These are phyloP conservation scores for Apiotrichum sp. DNA, from an alignment of 1,284 basidiomycete genomes.

Conservation along the genomic window DNA sequence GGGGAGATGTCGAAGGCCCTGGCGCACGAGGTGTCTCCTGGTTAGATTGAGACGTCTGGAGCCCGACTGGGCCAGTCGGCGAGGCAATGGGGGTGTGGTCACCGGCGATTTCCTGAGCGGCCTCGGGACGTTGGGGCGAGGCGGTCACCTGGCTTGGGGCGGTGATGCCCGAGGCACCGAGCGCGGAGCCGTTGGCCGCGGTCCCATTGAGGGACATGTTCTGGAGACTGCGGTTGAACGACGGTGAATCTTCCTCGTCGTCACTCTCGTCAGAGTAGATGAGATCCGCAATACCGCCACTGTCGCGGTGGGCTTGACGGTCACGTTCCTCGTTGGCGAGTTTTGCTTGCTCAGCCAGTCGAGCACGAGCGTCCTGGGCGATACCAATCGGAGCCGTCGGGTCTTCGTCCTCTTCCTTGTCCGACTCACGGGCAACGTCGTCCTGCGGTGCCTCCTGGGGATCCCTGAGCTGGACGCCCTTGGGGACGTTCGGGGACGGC, in stretches of 20 bases:
- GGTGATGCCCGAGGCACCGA: neutral
- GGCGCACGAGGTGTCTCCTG: neutral
- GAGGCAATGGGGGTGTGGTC: neutral
- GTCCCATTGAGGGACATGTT: slow-evolving; percentile 15
- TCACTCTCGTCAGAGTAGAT: slow-evolving; percentile 48
- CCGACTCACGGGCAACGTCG: slow-evolving; percentile 13
- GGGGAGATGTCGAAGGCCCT: neutral
- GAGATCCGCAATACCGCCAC: slow-evolving; percentile 35
- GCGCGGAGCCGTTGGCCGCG: neutral
- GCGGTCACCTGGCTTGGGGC: neutral
- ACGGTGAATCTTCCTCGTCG: slow-evolving; percentile 38
- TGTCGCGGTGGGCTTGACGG: slow-evolving; percentile 37
- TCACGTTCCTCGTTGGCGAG: slow-evolving; percentile 54
- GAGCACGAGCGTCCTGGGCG: slow-evolving; percentile 60
- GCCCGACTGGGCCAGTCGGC: neutral
- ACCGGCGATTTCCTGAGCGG: neutral
- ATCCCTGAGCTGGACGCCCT: slow-evolving; percentile 16
- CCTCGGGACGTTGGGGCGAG: neutral
- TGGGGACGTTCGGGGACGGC: slow-evolving; percentile 2
- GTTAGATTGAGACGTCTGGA: neutral
- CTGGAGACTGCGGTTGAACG: slow-evolving; percentile 6
- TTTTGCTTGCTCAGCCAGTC: slow-evolving; percentile 64
- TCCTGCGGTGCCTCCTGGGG: slow-evolving; percentile 5
- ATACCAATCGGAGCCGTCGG: slow-evolving; percentile 51
- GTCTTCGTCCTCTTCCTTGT: slow-evolving; percentile 49